These are phyloP conservation scores for Daldinia childiae DNA, from an alignment of 495 filamentous ascomycete species.

Conservation along the genomic window DNA sequence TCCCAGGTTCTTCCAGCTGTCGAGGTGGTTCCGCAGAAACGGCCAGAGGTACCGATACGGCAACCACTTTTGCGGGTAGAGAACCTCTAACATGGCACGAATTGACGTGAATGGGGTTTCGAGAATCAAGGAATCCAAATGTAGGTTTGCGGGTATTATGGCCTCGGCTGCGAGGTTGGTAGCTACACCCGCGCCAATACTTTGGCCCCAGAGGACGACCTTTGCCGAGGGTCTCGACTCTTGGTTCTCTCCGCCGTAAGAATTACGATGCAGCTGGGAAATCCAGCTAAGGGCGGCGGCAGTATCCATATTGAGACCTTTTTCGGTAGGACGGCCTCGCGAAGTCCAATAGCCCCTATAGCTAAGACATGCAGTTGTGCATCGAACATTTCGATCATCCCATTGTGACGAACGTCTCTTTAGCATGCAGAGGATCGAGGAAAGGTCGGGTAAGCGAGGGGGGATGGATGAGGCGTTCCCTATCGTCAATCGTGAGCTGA, in stretches of 20 bases:
- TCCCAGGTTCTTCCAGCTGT: constrained; percentile 56
- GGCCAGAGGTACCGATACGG: constrained; percentile 69
- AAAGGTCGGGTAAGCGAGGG: constrained; percentile 73
- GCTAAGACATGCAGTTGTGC: constrained; percentile 71
- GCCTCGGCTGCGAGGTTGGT: constrained; percentile 56
- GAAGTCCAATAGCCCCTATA: constrained; percentile 86
- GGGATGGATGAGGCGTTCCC: constrained; percentile 75
- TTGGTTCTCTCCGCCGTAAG: constrained; percentile 28
- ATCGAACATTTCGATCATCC: constrained; percentile 42
- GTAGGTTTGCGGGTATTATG: constrained; percentile 37
- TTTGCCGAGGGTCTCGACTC: constrained; percentile 47
- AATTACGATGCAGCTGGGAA: constrained; percentile 47
- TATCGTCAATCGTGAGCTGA: constrained; percentile 48
- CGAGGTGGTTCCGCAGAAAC: constrained; percentile 57
- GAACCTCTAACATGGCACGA: constrained; percentile 72
- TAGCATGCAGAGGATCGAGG: constrained; percentile 59
- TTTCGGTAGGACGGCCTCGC: constrained; percentile 70
- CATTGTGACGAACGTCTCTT: constrained; percentile 44
- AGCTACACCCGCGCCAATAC: constrained; percentile 72
- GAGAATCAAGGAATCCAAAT: constrained; percentile 66
- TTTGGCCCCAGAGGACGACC: constrained; percentile 82
- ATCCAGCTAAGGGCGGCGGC: constrained; percentile 68
- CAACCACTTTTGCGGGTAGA: constrained; percentile 86
- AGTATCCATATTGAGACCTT: constrained; percentile 71
- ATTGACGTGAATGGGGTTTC: constrained; percentile 82